Base-by-base conservation (phyloP, 2,329 filamentous ascomycete species). In the Triangularia setosa region DNA sequence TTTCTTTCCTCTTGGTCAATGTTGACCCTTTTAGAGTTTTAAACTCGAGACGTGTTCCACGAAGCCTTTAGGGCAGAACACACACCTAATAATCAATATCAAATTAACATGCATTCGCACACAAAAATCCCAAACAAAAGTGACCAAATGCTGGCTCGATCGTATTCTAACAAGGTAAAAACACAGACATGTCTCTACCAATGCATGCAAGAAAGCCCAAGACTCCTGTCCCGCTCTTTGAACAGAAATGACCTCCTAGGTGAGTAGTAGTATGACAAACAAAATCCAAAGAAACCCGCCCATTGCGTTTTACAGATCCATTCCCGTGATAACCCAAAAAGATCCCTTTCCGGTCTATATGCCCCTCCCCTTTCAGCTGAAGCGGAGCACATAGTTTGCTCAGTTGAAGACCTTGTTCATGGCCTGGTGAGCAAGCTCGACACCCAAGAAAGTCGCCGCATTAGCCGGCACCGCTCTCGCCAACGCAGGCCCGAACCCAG, bases 381-480 rank as follows among this genome's bases (percentile, higher is more conserved):
- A n/a, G n/a, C n/a, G n/a, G n/a, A n/a, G n/a, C n/a, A 25, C 18
- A 16, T 23, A 11, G 8, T 6, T 16, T 40, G n/a, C 56, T 65
- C 21, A 70, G 63, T 67, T 67, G 74, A 94, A 92, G 58, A 85
- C 79, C 83, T 88, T 93, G 69, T 86, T 88, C 90, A 95, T 92
- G 55, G 88, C 88, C 78, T 91, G 88, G 74, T 95, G 91, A 53
- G 91, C 91, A 75, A 94, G 77, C 80, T 95, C 91, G 7, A 95
- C 91, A 11, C 91, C 91, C 73, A 93, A 79, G 73, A 99, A 99
- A 2, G 95, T 98, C 30, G 95, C 95, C 1, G 95, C 95, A 75
- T 99, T 99, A 9, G 95, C 95, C 6, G 95, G 95, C 53, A 98
- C 93, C 4, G 95, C 95, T 78, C 95, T 88, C 11, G 93, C 90